Percentiles rank a stretch among this genome's conserved stretches.
These are phyloP conservation scores for Capillidium rhysosporum DNA, from an alignment of 371 early-diverging fungal species.

Conservation along the genomic window DNA sequence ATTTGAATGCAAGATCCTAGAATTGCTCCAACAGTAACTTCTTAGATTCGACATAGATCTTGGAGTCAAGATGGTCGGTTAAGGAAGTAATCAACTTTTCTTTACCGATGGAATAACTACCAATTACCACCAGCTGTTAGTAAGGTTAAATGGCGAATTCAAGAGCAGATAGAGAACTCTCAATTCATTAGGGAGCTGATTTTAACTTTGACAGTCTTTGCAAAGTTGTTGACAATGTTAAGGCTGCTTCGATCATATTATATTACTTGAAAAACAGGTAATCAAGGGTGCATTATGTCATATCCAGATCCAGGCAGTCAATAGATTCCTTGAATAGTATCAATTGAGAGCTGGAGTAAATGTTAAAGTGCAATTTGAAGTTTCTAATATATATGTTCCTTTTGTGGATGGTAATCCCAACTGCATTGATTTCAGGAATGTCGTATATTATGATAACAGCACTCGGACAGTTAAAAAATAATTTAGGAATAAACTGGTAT, in stretches of 20 bases:
- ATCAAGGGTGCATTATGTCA: conserved; percentile 64
- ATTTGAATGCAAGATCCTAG: conserved; percentile 37
- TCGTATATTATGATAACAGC: conserved; percentile 72
- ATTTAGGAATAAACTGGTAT: not conserved
- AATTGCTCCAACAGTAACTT: conserved; percentile 34
- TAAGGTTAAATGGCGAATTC: not conserved
- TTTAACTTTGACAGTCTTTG: not conserved
- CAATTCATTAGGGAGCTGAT: not conserved
- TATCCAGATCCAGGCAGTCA: conserved; percentile 71
- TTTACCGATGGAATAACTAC: conserved; percentile 86
- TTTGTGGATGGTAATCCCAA: conserved; percentile 8
- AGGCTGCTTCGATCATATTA: conserved; percentile 36
- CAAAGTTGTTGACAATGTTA: conserved; percentile 10
- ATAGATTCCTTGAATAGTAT: conserved; percentile 13
- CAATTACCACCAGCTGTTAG: conserved; percentile 44
- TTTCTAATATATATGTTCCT: conserved; percentile 81
- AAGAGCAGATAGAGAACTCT: not conserved
- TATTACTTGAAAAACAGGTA: conserved; percentile 71
- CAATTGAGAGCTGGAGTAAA: conserved; percentile 20
- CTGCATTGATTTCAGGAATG: conserved; percentile 13
- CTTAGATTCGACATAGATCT: conserved; percentile 46
- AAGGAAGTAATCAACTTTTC: conserved; percentile 64
- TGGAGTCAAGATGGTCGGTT: conserved; percentile 41
- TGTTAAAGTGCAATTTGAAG: conserved; percentile 52
- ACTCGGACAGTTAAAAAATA: conserved; percentile 55